These are phyloP conservation scores for Aschersonia sp. DNA, from an alignment of 2,329 filamentous ascomycete genomes.

Conservation along the genomic window DNA sequence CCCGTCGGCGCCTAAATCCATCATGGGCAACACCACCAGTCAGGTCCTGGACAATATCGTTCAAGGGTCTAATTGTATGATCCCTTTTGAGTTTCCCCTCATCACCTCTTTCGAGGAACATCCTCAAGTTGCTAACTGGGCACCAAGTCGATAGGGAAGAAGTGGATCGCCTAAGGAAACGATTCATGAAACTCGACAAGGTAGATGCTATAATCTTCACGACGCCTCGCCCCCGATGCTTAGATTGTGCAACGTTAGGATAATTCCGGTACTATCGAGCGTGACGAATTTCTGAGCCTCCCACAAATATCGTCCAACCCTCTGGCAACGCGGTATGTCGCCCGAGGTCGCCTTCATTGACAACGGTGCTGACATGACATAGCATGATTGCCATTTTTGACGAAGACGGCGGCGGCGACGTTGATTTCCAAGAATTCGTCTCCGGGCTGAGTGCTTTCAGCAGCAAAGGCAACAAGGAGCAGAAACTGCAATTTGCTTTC, in stretches of 20 bases:
- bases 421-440: slow-evolving; percentile 98
- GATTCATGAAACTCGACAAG: slow-evolving; percentile 99
- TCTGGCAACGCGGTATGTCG: slow-evolving; percentile 69
- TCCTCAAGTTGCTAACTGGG: slow-evolving; percentile 3
- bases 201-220: slow-evolving; percentile 30
- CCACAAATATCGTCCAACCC: slow-evolving; percentile 97
- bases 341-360: neutral
- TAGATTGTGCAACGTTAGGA: slow-evolving; percentile 43
- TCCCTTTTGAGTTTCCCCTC: neutral
- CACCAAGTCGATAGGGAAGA: slow-evolving; percentile 82
- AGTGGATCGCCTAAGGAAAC: slow-evolving; percentile 86
- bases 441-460: slow-evolving; percentile 90
- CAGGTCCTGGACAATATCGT: slow-evolving; percentile 88
- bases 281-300: slow-evolving; percentile 92
- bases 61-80: slow-evolving; percentile 83
- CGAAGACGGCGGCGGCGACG: slow-evolving; percentile 92
- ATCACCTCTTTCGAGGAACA: slow-evolving; percentile 1
- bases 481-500: slow-evolving; percentile 95
- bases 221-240: slow-evolving; percentile 1
- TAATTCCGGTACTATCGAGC: slow-evolving; percentile 95
- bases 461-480: slow-evolving; percentile 96
- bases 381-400: slow-evolving; percentile 99
- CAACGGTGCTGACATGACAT: slow-evolving; percentile 2
- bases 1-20: neutral
- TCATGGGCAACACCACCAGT: slow-evolving; percentile 56